Percentiles rank a stretch among this genome's conserved stretches.
Conservation (phyloP, 208 protist species). For the Leishmania braziliensis region DNA sequence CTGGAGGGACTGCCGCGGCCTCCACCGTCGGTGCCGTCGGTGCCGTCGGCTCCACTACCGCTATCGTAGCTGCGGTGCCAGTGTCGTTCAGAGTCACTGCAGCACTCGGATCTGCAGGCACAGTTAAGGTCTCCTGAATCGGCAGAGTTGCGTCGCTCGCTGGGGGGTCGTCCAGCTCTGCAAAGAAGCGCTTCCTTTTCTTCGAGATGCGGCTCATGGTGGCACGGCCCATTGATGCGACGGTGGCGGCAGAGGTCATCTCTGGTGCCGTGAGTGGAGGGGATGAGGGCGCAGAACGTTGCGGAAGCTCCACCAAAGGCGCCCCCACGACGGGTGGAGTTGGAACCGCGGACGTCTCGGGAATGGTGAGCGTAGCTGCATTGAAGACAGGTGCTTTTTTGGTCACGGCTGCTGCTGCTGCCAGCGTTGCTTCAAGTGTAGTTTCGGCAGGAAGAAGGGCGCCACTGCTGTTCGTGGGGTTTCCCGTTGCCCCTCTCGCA, state of each 20-base stretch:
- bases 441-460: neutral
- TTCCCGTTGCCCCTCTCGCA: neutral
- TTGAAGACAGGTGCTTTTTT: neutral
- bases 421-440: neutral
- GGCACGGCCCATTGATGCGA: neutral
- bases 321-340: neutral
- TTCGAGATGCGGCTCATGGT: neutral
- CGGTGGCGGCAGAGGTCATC: neutral
- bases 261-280: neutral
- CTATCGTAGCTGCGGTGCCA: neutral
- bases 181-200: conserved; percentile 3
- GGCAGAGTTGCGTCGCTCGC: neutral
- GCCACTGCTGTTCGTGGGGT: neutral
- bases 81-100: neutral
- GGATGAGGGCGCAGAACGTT: neutral
- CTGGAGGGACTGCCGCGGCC: neutral
- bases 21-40: neutral
- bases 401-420: conserved; percentile 3
- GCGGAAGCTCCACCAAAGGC: neutral
- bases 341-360: neutral
- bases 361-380: neutral
- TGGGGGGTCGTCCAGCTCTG: neutral
- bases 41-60: neutral
- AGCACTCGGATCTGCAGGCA: neutral
- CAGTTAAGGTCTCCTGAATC: no score